phyloP scores from a whole-genome alignment of 768 basidiomycete genomes.

The Cantharellus anzutake region DNA sequence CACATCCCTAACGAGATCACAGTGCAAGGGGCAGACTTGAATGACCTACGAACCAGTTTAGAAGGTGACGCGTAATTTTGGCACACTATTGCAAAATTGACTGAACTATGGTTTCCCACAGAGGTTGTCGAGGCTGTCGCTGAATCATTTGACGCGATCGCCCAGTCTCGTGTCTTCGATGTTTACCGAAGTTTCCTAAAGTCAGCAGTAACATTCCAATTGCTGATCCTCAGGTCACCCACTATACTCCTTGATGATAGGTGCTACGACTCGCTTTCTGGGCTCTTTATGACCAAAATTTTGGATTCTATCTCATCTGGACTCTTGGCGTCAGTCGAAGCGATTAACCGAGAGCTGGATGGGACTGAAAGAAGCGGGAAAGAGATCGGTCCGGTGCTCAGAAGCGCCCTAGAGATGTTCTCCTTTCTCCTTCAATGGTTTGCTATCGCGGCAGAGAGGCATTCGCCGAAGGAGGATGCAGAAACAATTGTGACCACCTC shows the following conservation, averaged over 20 bases:
- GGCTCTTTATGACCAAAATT: constrained; percentile 58
- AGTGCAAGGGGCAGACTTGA: constrained; percentile 5
- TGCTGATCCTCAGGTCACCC: background rate
- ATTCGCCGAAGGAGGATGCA: constrained; percentile 34
- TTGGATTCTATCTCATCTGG: constrained; percentile 58
- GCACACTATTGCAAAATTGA: background rate
- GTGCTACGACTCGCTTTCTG: constrained; percentile 39
- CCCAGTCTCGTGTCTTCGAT: constrained; percentile 53
- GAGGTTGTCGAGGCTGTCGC: constrained; percentile 72
- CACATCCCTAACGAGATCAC: constrained; percentile 16
- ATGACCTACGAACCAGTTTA: background rate
- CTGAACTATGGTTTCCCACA: constrained; percentile 14
- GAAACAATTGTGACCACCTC: constrained; percentile 23
- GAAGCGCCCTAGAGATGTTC: constrained; percentile 69
- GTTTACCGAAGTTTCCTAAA: constrained; percentile 71
- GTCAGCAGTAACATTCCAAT: constrained; percentile 11
- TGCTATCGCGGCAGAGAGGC: constrained; percentile 59
- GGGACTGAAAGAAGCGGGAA: constrained; percentile 44
- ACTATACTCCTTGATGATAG: constrained; percentile 7
- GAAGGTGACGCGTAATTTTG: constrained; percentile 6
- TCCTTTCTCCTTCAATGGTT: constrained; percentile 90
- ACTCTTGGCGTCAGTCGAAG: constrained; percentile 52
- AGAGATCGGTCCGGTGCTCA: constrained; percentile 13
- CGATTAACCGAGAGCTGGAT: constrained; percentile 47
- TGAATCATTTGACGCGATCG: constrained; percentile 51